Evolutionary conservation across 2,329 filamentous ascomycete species (phyloP), one percentile per base, ranked within the genome.

Genomic region (Botryotinia calthae): DNA sequence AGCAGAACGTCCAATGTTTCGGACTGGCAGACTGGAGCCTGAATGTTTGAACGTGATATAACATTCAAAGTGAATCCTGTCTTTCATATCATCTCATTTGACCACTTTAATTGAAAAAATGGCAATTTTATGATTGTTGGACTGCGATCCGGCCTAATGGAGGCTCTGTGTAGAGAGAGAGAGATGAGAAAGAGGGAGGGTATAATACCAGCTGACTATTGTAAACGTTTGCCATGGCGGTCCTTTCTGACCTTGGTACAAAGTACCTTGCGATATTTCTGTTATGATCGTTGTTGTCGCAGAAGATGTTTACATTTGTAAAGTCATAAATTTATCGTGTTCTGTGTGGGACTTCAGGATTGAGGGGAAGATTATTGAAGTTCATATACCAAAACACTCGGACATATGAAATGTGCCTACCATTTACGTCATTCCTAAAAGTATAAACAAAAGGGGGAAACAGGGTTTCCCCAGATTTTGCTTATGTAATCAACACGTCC

Each of bases 141-240:
- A 18, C 14, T 56, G 2, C n/a, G 28, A 28, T 9, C 28, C 51
- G 51, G 51, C 8, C n/a, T 9, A 3, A 56, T 31, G 51, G n/a
- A 56, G 16, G n/a, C 51, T 18, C 14, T 56, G n/a, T 8, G n/a
- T 56, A 14, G 12, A 9, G 7, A 28, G 14, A 18, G 14, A 28
- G 8, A 28, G 51, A 56, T 14, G 3, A 56, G 51, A 31, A 56
- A 28, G 4, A 56, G n/a, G 40, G 14, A 54, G 72, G n/a, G 59
- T 40, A 31, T 18, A 22, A 66, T 79, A 84, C 83, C 40, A 84
- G 80, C 78, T 84, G 83, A 72, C 82, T 83, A 74, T 84, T 84
- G 78, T 84, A 85, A 37, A 80, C 73, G 61, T 79, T 76, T 31
- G 79, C 75, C 76, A 81, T 79, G 37, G 66, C 75, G 67, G 31